Conservation (phyloP, 108 stramenopile genomes). For the Stephanodiscus minutulus region DNA sequence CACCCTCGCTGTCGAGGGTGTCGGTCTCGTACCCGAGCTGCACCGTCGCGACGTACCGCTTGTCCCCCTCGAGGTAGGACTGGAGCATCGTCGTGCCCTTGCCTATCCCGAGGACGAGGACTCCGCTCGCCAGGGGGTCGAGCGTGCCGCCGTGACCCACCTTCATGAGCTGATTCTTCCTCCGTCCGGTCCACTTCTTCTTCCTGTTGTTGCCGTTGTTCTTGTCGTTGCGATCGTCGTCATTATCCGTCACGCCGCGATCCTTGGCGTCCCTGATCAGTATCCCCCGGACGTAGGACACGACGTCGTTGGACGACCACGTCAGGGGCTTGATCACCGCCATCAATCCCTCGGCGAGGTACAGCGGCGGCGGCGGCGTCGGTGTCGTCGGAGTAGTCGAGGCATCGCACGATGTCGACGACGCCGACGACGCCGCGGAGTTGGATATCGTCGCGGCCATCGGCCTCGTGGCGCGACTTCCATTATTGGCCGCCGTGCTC, state of each 20-base stretch:
- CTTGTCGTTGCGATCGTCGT: not conserved
- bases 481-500: not conserved
- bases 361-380: conserved; percentile 44
- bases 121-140: conserved; percentile 94
- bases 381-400: not conserved
- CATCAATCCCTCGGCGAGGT: conserved; percentile 76
- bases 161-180: conserved; percentile 56
- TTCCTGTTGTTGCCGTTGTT: conserved; percentile 34
- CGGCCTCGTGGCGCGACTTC: not conserved
- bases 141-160: conserved; percentile 97
- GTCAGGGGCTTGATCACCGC: conserved; percentile 90
- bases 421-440: not conserved
- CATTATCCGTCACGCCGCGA: conserved; percentile 48
- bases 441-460: not conserved
- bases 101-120: conserved; percentile 92
- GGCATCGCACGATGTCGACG: not conserved
- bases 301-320: conserved; percentile 92
- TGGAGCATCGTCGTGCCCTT: conserved; percentile 79
- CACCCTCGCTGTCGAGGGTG: conserved; percentile 86
- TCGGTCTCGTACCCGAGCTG: conserved; percentile 84
- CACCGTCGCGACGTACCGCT: conserved; percentile 72
- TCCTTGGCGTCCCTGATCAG: conserved; percentile 70
- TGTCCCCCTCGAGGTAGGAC: conserved; percentile 79
- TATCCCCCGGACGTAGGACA: conserved; percentile 74
- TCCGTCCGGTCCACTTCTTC: conserved; percentile 1